phyloP scores from a whole-genome alignment of 768 basidiomycete species.

The Pisolithus sp. region DNA sequence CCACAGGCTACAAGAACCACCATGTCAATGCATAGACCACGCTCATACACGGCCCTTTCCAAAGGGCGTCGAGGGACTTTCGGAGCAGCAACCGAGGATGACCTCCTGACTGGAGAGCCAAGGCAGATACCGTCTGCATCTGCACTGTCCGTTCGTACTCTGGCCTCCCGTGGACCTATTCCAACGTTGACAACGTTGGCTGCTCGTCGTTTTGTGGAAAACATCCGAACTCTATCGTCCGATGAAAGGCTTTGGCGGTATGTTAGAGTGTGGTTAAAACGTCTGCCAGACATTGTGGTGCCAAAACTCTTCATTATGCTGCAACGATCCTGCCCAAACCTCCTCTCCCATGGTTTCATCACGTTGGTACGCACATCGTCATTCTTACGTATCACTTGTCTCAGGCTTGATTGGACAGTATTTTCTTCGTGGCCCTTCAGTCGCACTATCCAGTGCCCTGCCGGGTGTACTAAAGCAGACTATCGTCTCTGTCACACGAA shows the following conservation, averaged over 20 bases:
- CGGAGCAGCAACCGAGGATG: constrained; percentile 42
- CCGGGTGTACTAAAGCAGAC: constrained; percentile 50
- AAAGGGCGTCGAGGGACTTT: constrained; percentile 24
- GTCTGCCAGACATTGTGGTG: constrained; percentile 46
- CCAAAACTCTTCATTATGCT: constrained; percentile 49
- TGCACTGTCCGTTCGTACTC: constrained; percentile 40
- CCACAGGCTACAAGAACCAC: background rate
- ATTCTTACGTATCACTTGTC: background rate
- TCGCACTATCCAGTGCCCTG: constrained; percentile 42
- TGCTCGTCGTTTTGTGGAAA: constrained; percentile 44
- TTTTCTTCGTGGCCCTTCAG: constrained; percentile 49
- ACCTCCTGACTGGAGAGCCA: constrained; percentile 32
- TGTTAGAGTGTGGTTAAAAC: constrained; percentile 35
- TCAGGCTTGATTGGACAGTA: constrained; percentile 32
- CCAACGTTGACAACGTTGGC: constrained; percentile 46
- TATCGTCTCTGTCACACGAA: constrained; percentile 35
- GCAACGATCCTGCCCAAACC: constrained; percentile 41
- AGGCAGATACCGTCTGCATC: constrained; percentile 43
- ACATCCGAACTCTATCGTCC: constrained; percentile 35
- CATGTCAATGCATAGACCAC: background rate
- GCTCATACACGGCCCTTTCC: background rate
- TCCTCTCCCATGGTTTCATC: constrained; percentile 51
- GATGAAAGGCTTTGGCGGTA: constrained; percentile 34
- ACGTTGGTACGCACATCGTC: constrained; percentile 36
- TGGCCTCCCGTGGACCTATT: constrained; percentile 27